Base-by-base conservation (phyloP, 1,139 yeast species). In the Kodamaea suecica region DNA sequence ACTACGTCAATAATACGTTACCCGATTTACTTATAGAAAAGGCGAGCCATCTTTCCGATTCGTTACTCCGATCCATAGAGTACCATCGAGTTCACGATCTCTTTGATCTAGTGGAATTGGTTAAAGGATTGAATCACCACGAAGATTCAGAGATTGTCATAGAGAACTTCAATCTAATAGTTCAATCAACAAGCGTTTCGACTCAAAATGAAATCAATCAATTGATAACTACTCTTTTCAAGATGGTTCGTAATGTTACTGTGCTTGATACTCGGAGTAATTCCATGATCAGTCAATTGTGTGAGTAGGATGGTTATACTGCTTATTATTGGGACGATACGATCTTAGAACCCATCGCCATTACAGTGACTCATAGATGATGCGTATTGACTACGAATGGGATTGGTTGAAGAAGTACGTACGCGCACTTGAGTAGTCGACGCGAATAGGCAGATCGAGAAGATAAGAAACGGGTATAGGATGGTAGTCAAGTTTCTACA, bases 81-180 rank as follows among this genome's bases (percentile, higher is more conserved):
- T 38, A 35, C 33, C 33, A 30, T 9, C 36, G 41, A 4, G 35
- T 36, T 7, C 20, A 27, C 19, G 34, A 31, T 12, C 17, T 38
- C 17, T 30, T 37, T 8, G 35, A 33, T n/a, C 23, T 35, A 17
- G 26, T 29, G 8, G 17, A 12, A 7, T 23, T 29, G 20, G 14
- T 21, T 11, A 15, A 20, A 8, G 4, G 12, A 11, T n/a, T 20
- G 6, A 6, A 27, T 9, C 8, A 6, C 8, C 21, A 19, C 21
- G 9, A 5, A 5, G 12, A 17, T n/a, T n/a, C n/a, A 17, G 17
- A 17, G 11, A 29, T 35, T 4, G 29, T 29, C 5, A 19, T 37
- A 4, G 39, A 38, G 17, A 33, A 31, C 16, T 35, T 38, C 17
- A 11, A 14, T 7, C 7, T 15, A 23, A 23, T 38, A 4, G 35